Evolutionary conservation across 371 early-diverging fungal genomes (phyloP), one percentile per base, ranked within the genome.

Genomic region (Haplosporangium sp.): DNA sequence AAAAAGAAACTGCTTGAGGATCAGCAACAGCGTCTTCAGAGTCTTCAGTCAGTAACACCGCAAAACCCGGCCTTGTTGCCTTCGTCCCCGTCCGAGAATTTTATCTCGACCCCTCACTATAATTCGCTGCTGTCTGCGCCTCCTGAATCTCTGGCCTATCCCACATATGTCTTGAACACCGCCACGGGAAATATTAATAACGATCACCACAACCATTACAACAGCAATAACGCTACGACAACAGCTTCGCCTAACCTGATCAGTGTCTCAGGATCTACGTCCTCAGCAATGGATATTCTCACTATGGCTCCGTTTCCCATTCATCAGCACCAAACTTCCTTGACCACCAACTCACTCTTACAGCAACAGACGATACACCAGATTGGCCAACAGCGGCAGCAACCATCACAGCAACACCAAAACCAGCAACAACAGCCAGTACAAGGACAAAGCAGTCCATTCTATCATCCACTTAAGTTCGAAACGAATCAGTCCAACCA

Each of bases 211-310:
- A 29, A 29, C 4, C 29, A 29, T 4, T 2, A 29, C 29, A 4
- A 29, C 29, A 29, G 4, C 29, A 29, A 29, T 29, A 1, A 29
- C 29, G 36, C 47, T 46, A 37, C 51, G 52, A 53, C 2, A 59
- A 20, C 45, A 36, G 48, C n/a, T 46, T 45, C 63, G 20, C 53
- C 62, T 0, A 58, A 54, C 21, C 55, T 75, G n/a, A 37, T 75
- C 40, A 53, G 59, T 41, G 50, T 62, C 10, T 54, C 70, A 41
- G 59, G 55, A 29, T 47, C 59, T 14, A 62, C 59, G 18, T 59
- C 67, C 11, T 46, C 67, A 12, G 57, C 76, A 18, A 75, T 75
- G 76, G 70, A 75, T 66, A 54, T 75, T 67, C 38, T 69, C 65
- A 56, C 74, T 52, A 64, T 64, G 50, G 58, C 65, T 4, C 67